phyloP scores from a whole-genome alignment of 768 basidiomycete species.

The Pleurotus djamor region DNA sequence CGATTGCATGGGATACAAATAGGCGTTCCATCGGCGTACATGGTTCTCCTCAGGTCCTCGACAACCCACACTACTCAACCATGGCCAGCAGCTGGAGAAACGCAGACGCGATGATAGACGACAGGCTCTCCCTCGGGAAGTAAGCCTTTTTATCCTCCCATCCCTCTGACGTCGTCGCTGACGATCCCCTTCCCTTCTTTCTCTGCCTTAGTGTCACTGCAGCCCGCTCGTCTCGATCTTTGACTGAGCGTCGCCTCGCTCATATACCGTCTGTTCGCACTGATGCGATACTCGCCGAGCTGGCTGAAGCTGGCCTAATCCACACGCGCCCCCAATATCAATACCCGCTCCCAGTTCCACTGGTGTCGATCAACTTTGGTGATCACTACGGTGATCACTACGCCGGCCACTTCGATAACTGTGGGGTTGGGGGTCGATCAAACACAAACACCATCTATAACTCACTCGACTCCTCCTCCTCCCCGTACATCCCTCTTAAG shows the following conservation, averaged over 20 bases:
- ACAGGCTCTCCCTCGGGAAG: conserved; percentile 74
- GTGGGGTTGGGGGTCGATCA: no score
- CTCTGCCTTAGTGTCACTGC: conserved; percentile 68
- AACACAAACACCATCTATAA: no score
- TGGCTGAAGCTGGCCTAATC: conserved; percentile 63
- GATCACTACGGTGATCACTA: no score
- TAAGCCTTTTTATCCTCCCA: conserved; percentile 31
- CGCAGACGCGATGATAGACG: conserved; percentile 63
- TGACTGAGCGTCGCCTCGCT: conserved; percentile 73
- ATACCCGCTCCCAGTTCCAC: no score
- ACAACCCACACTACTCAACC: conserved; percentile 18
- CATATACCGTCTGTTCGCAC: conserved; percentile 78
- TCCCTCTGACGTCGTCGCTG: conserved; percentile 11
- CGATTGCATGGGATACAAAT: conserved; percentile 14
- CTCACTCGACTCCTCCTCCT: no score
- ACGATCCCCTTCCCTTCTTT: conserved; percentile 10
- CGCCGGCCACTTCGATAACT: no score
- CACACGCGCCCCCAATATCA: conserved; percentile 77
- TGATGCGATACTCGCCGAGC: conserved; percentile 70
- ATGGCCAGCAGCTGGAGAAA: conserved; percentile 62
- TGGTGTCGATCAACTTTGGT: no score
- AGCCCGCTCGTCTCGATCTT: conserved; percentile 66
- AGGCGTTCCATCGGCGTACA: conserved; percentile 8
- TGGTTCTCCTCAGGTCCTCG: conserved; percentile 10
- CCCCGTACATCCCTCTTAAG: no score